These are phyloP conservation scores for Debaryomyces nepalensis DNA, from an alignment of 1,139 yeast species.

Conservation along the genomic window DNA sequence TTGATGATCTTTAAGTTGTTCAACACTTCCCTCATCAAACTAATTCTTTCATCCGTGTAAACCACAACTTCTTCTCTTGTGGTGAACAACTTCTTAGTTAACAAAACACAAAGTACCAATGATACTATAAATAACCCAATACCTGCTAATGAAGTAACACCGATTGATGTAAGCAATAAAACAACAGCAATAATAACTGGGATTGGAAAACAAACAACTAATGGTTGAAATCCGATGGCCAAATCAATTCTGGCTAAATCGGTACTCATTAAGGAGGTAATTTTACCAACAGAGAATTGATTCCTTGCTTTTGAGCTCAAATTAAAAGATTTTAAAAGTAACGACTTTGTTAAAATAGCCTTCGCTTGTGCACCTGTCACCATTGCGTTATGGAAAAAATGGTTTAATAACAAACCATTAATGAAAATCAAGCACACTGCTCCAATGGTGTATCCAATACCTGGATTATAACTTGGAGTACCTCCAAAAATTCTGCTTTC, in stretches of 20 bases:
- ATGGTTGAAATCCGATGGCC: slow-evolving; percentile 52
- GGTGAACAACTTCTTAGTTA: slow-evolving; percentile 40
- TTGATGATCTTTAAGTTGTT: slow-evolving; percentile 48
- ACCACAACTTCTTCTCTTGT: slow-evolving; percentile 46
- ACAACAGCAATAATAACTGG: slow-evolving; percentile 48
- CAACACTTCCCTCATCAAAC: slow-evolving; percentile 50
- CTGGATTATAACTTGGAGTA: slow-evolving; percentile 38
- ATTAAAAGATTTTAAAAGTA: slow-evolving; percentile 45
- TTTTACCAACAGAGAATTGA: slow-evolving; percentile 44
- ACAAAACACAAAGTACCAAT: slow-evolving; percentile 40
- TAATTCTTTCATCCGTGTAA: slow-evolving; percentile 47
- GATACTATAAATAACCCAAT: slow-evolving; percentile 49
- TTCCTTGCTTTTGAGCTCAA: slow-evolving; percentile 40
- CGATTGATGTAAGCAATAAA: slow-evolving; percentile 40
- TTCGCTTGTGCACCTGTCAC: slow-evolving; percentile 52
- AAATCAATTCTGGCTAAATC: slow-evolving; percentile 52
- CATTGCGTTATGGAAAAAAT: slow-evolving; percentile 51
- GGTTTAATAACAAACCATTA: slow-evolving; percentile 49
- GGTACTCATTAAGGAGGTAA: slow-evolving; percentile 50
- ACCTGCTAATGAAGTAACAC: slow-evolving; percentile 48
- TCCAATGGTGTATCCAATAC: slow-evolving; percentile 48
- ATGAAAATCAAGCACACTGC: slow-evolving; percentile 43
- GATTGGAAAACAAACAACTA: slow-evolving; percentile 49
- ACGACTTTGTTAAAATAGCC: slow-evolving; percentile 44
- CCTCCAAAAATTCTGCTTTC: slow-evolving; percentile 42